These are phyloP conservation scores for Henckelia pumila DNA, from an alignment of 257 asterid species.

Conservation along the genomic window DNA sequence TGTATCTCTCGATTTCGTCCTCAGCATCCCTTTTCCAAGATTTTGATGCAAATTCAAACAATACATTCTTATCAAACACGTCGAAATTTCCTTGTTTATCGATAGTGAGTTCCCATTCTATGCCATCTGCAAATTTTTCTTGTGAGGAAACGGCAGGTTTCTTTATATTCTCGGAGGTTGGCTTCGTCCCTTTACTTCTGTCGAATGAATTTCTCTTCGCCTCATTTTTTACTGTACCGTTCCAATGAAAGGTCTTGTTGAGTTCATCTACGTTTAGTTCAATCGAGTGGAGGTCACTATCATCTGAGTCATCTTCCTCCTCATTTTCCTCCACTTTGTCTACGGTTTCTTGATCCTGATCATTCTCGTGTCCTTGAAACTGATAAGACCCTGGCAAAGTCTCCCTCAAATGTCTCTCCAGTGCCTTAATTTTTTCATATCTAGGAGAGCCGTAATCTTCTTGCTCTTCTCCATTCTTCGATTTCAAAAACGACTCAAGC, in stretches of 20 bases:
- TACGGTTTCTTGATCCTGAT: not conserved
- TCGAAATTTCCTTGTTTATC: conserved; percentile 36
- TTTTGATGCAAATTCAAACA: conserved; percentile 49
- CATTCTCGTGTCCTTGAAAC: conserved; percentile 35
- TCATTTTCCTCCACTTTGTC: conserved; percentile 17
- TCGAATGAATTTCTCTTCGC: not conserved
- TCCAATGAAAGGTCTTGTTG: conserved; percentile 60
- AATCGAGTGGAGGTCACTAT: conserved; percentile 54
- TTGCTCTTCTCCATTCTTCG: conserved; percentile 48
- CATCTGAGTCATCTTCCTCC: not conserved
- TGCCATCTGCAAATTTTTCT: conserved; percentile 42
- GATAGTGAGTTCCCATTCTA: conserved; percentile 55
- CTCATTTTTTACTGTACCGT: conserved; percentile 28
- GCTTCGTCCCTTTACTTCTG: not conserved
- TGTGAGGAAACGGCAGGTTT: conserved; percentile 39
- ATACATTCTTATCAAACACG: conserved; percentile 32
- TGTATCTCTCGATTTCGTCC: conserved; percentile 81
- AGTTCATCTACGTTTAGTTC: conserved; percentile 56
- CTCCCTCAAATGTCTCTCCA: conserved; percentile 70
- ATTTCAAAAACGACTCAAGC: conserved; percentile 67
- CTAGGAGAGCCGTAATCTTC: conserved; percentile 55
- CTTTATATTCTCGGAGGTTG: conserved; percentile 27
- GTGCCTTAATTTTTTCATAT: conserved; percentile 71
- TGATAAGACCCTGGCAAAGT: conserved; percentile 55
- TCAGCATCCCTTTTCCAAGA: conserved; percentile 58